A percentile compares a stretch with the other conserved stretches of the same genome.
phyloP scores from a whole-genome alignment of 192 early-diverging fungal species.

The Coemansia sp. region DNA sequence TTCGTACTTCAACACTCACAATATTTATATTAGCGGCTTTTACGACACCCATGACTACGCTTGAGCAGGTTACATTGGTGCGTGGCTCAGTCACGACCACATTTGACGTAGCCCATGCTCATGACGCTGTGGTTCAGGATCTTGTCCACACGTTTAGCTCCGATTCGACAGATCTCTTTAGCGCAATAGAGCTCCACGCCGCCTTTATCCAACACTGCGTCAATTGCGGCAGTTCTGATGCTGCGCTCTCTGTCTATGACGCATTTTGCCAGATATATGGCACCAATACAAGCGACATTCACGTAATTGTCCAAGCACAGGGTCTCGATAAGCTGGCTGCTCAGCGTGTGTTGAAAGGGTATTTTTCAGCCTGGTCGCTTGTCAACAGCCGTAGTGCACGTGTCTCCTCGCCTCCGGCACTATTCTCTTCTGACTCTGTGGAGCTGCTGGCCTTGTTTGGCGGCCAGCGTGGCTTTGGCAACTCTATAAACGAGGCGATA shows the following conservation, averaged over 20 bases:
- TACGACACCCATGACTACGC: background rate
- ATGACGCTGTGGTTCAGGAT: background rate
- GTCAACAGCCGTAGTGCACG: background rate
- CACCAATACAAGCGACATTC: slow-evolving; percentile 6
- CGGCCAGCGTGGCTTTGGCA: slow-evolving; percentile 86
- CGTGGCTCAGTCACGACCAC: background rate
- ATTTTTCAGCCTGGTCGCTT: slow-evolving; percentile 20
- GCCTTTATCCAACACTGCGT: slow-evolving; percentile 18
- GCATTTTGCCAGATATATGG: background rate
- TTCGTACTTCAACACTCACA: no score
- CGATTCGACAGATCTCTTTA: background rate
- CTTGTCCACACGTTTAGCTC: background rate
- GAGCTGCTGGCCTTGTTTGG: slow-evolving; percentile 86
- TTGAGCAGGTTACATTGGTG: background rate
- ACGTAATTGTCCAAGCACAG: slow-evolving; percentile 9
- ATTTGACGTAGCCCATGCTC: background rate
- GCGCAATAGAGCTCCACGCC: slow-evolving; percentile 13
- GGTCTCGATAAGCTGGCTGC: slow-evolving; percentile 6
- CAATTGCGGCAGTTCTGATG: background rate
- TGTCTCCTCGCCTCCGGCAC: background rate
- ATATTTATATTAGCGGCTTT: background rate
- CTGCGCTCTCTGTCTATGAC: slow-evolving; percentile 8
- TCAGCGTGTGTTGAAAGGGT: slow-evolving; percentile 22
- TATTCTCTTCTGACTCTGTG: slow-evolving; percentile 51
- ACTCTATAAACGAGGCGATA: slow-evolving; percentile 81